Base-by-base conservation (phyloP, 129 eudicot genomes). In the Kitagawia praeruptora region DNA sequence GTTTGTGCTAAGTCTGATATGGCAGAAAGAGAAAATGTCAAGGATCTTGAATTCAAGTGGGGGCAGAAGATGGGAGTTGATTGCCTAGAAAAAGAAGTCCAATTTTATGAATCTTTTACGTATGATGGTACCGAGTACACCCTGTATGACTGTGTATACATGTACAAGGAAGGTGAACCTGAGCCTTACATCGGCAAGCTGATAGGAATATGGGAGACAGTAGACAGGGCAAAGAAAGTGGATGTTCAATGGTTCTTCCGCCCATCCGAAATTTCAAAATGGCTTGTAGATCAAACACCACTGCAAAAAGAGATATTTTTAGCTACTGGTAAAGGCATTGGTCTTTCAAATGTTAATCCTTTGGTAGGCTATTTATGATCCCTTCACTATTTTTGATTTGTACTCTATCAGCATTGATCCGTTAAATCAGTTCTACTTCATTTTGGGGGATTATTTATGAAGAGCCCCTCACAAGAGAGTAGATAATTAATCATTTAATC, bases 241-340 rank as follows among this genome's bases (percentile, higher is more conserved):
- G 85, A 91, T 82, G 78, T 91, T 74, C 92, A 89, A 4, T 93
- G 98, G 98, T 91, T 93, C 83, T 93, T 93, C 25, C 86, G 81
- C 47, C 88, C 90, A 0, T 78, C 79, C 6, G 96, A 93, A 82
- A 88, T 93, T 25, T 69, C 83, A 18, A 81, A 76, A 71, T 88
- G 87, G 84, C 79, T 93, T n/a, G 82, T 84, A 77, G 85, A 82
- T 75, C 84, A 73, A 47, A 44, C 82, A 70, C 82, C 85, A 34
- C 54, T 80, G 28, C 80, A 89, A 82, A 93, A 89, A 73, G 98
- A 93, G 78, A 79, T 93, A n/a, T 75, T 93, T 78, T 77, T 93
- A 42, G 96, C 96, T 61, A 81, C 89, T 42, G 97, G 98, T 77
- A 90, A 82, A 77, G 98, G 98, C 70, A 78, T 0, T 10, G 98